A percentile compares a stretch with the other conserved stretches of the same genome.
These are phyloP conservation scores for Amanita polypyramis DNA, from an alignment of 768 basidiomycete species.

Conservation along the genomic window DNA sequence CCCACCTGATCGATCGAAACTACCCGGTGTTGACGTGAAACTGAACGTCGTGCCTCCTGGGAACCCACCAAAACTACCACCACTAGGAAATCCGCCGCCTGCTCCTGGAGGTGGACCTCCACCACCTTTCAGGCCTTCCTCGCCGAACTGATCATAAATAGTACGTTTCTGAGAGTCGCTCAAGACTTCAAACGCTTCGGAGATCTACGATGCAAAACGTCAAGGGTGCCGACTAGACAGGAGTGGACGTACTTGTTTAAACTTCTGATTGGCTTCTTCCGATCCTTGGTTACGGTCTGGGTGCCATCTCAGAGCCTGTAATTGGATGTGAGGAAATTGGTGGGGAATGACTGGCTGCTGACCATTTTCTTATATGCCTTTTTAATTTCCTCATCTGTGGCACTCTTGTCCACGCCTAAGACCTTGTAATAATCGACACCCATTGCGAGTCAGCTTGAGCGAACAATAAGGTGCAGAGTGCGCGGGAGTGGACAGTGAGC, in stretches of 20 bases:
- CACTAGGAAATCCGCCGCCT: constrained; percentile 32
- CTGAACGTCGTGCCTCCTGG: constrained; percentile 42
- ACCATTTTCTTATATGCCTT: constrained; percentile 94
- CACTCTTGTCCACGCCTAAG: constrained; percentile 63
- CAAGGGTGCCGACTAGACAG: neutral
- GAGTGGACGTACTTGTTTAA: constrained; percentile 66
- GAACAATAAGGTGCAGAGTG: neutral
- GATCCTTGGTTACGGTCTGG: constrained; percentile 85
- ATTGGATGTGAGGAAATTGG: neutral
- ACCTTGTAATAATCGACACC: constrained; percentile 85
- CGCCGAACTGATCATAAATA: constrained; percentile 88
- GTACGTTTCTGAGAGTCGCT: constrained; percentile 79
- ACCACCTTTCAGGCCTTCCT: constrained; percentile 83
- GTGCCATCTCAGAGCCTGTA: constrained; percentile 84
- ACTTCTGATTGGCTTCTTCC: constrained; percentile 79
- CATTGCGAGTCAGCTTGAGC: constrained; percentile 29
- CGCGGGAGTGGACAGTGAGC: constrained; percentile 2
- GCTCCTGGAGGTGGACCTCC: constrained; percentile 45
- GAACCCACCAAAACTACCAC: constrained; percentile 25
- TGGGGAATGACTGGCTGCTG: constrained; percentile 10
- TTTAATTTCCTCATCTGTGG: constrained; percentile 82
- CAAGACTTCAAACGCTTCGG: constrained; percentile 94
- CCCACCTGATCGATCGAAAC: constrained; percentile 28
- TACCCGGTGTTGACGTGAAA: constrained; percentile 40
- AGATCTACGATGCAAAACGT: constrained; percentile 40